phyloP scores from a whole-genome alignment of 257 asterid species.

The Cordia subcordata region DNA sequence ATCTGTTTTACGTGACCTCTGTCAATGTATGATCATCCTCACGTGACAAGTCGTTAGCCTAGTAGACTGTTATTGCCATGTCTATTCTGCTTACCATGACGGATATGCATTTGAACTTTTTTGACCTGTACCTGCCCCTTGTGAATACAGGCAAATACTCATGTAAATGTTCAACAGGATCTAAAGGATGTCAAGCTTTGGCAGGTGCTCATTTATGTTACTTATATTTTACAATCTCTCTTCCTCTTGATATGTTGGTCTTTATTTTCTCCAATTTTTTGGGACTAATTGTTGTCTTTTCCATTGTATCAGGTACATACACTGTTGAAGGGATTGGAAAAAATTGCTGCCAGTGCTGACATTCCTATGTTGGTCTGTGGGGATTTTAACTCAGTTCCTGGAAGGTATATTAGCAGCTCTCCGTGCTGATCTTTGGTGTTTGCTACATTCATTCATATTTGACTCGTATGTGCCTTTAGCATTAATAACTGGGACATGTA shows the following conservation, averaged over 20 bases:
- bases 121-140: slow-evolving; percentile 5
- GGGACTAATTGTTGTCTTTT: slow-evolving; percentile 12
- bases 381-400: slow-evolving; percentile 77
- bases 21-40: too few relatives aligned
- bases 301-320: slow-evolving; percentile 55
- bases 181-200: slow-evolving; percentile 76
- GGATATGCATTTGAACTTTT: not conserved
- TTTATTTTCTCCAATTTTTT: slow-evolving; percentile 8
- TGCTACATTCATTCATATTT: not conserved
- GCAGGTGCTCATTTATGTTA: slow-evolving; percentile 48
- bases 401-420: slow-evolving; percentile 48
- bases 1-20: too few relatives aligned
- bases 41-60: too few relatives aligned
- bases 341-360: slow-evolving; percentile 73
- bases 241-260: slow-evolving; percentile 12
- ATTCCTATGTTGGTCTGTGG: slow-evolving; percentile 86
- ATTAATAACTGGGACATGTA: too few relatives aligned
- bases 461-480: not conserved
- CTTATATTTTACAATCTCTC: not conserved
- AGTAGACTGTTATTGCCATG: too few relatives aligned
- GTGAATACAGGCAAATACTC: slow-evolving; percentile 70
- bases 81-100: not conserved
- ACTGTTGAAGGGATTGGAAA: slow-evolving; percentile 75
- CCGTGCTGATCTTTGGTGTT: not conserved
- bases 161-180: slow-evolving; percentile 60